These are phyloP conservation scores for Aspergillus aculeatinus DNA, from an alignment of 2,329 filamentous ascomycete genomes.

Conservation along the genomic window DNA sequence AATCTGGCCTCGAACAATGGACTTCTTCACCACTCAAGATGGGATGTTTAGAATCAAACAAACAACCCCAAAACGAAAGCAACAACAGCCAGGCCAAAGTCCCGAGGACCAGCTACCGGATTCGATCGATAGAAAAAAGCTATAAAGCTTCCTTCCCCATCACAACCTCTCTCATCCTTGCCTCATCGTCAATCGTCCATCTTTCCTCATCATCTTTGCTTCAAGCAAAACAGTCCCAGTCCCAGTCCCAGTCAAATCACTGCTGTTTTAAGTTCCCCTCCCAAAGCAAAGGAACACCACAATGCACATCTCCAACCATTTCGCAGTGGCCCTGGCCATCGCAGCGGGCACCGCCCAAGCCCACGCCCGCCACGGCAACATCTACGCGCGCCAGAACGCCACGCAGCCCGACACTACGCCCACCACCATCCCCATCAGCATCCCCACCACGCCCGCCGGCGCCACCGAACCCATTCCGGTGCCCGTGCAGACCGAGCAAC, in stretches of 20 bases:
- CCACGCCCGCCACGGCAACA: not conserved
- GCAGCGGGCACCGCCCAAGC: constrained; percentile 19
- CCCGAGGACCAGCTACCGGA: not conserved
- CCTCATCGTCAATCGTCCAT: not conserved
- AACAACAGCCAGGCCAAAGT: not conserved
- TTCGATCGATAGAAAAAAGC: not conserved
- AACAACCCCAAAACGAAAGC: not conserved
- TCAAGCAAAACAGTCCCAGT: not conserved
- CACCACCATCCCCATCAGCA: not conserved
- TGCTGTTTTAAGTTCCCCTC: not conserved
- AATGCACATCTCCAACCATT: constrained; percentile 32
- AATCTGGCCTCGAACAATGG: not conserved
- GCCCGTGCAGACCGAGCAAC: not conserved
- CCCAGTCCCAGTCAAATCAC: not conserved
- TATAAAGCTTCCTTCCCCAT: not conserved
- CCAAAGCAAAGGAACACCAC: constrained; percentile 6
- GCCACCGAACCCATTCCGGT: too few species aligned
- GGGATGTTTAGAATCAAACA: not conserved
- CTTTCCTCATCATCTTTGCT: not conserved
- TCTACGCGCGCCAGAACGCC: constrained; percentile 1
- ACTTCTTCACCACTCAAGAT: not conserved
- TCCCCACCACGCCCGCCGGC: not conserved
- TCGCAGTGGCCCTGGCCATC: constrained; percentile 21
- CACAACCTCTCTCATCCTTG: not conserved
- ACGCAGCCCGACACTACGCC: not conserved